Percentiles rank a stretch among this genome's conserved stretches.
Evolutionary conservation across 129 eudicot genomes (phyloP).

Genomic region (Saposhnikovia divaricata): DNA sequence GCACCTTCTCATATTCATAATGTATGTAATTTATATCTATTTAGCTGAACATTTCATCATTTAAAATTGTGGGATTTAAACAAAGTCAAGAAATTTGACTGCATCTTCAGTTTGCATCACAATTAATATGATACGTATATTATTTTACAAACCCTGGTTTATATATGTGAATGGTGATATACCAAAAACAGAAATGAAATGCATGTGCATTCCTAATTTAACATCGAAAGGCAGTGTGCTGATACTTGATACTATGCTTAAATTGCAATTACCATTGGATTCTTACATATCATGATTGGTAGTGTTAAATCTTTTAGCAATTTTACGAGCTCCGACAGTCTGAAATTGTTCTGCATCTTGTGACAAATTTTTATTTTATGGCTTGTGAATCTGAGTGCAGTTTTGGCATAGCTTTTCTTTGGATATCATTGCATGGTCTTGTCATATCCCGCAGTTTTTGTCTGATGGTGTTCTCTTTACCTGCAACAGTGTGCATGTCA

Average conservation of each 20-base stretch:
- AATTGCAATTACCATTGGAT: neutral
- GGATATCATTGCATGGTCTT: neutral
- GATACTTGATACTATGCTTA: neutral
- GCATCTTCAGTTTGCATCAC: neutral
- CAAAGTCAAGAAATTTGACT: neutral
- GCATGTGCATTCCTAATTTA: neutral
- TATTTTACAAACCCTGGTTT: neutral
- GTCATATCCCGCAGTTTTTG: neutral
- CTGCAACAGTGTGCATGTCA: slow-evolving; percentile 67
- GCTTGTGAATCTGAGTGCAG: neutral
- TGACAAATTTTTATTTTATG: neutral
- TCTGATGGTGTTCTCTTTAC: slow-evolving; percentile 13
- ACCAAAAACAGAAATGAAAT: neutral
- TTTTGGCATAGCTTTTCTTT: neutral
- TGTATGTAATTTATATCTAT: neutral
- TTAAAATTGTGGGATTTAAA: neutral
- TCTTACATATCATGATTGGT: neutral
- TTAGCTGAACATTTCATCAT: neutral
- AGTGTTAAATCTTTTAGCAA: neutral
- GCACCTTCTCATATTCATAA: neutral
- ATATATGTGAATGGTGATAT: neutral
- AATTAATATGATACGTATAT: neutral
- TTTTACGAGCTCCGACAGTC: too few species aligned
- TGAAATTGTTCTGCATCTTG: neutral
- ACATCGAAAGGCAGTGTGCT: neutral